phyloP scores from a whole-genome alignment of 2,329 filamentous ascomycete species.

The Beauveria medogensis region DNA sequence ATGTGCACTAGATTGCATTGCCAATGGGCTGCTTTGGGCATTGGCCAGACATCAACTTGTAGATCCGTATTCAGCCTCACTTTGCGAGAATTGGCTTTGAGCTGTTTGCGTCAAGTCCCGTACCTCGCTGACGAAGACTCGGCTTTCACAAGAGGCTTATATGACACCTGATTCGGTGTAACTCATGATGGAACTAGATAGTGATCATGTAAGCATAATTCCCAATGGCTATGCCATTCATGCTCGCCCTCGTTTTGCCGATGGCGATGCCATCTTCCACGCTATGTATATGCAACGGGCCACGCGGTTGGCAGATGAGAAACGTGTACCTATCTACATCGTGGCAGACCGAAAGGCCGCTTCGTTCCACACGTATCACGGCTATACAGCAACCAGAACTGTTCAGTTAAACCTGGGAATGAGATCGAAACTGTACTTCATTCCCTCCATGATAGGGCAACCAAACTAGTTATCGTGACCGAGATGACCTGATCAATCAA shows the following conservation, averaged over 20 bases:
- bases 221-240: background rate
- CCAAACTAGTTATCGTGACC: background rate
- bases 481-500: background rate
- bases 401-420: background rate
- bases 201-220: too few relatives aligned
- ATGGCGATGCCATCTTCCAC: background rate
- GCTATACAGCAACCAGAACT: background rate
- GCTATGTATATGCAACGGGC: background rate
- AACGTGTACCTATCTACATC: background rate
- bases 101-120: too few relatives aligned
- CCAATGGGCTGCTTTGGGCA: too few relatives aligned
- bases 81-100: too few relatives aligned
- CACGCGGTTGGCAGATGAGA: background rate
- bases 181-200: too few relatives aligned
- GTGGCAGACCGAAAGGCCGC: background rate
- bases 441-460: background rate
- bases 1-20: background rate
- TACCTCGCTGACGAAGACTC: too few relatives aligned
- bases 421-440: background rate
- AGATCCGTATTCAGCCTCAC: too few relatives aligned
- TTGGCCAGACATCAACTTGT: too few relatives aligned
- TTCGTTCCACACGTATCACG: background rate
- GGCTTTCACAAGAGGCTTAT: too few relatives aligned
- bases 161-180: too few relatives aligned
- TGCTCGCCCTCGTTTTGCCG: background rate